phyloP scores from a whole-genome alignment of 164 flowering plant genomes.

The Piper longum region DNA sequence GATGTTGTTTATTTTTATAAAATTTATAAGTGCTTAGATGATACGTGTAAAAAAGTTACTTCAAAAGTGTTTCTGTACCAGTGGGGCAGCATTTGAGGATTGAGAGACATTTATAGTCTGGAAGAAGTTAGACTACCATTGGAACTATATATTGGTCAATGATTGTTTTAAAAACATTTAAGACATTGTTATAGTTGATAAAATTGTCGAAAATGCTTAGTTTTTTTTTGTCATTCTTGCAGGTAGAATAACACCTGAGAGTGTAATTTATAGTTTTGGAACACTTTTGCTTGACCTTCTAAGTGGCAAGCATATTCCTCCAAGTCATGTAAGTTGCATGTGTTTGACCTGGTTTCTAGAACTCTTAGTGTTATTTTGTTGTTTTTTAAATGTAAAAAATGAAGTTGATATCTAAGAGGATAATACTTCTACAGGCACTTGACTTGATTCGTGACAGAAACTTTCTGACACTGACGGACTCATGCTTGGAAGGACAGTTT shows the following conservation, averaged over 20 bases:
- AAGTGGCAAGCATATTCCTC: conserved; percentile 97
- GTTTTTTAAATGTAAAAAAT: neutral
- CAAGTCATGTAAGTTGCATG: conserved; percentile 68
- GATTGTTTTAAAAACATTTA: too few relatives aligned
- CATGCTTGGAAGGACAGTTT: conserved; percentile 91
- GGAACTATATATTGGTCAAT: too few relatives aligned
- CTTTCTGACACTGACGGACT: conserved; percentile 78
- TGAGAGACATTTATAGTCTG: too few relatives aligned
- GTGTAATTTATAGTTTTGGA: conserved; percentile 92
- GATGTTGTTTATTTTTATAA: too few relatives aligned
- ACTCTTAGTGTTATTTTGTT: neutral
- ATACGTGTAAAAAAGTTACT: too few relatives aligned
- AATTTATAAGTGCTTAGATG: too few relatives aligned
- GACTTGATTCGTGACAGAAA: conserved; percentile 81
- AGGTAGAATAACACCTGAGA: conserved; percentile 94
- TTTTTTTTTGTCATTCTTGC: conserved; percentile 4
- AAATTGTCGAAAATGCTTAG: neutral
- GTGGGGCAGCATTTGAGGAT: too few relatives aligned
- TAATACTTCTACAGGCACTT: conserved; percentile 46
- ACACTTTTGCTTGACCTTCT: conserved; percentile 90
- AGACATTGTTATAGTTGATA: too few relatives aligned
- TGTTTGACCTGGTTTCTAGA: neutral
- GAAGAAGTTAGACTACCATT: too few relatives aligned
- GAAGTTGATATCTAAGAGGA: neutral
- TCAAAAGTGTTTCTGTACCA: too few relatives aligned